Evolutionary conservation across 2,329 filamentous ascomycete species (phyloP).

Genomic region (Lachnellula cervina): DNA sequence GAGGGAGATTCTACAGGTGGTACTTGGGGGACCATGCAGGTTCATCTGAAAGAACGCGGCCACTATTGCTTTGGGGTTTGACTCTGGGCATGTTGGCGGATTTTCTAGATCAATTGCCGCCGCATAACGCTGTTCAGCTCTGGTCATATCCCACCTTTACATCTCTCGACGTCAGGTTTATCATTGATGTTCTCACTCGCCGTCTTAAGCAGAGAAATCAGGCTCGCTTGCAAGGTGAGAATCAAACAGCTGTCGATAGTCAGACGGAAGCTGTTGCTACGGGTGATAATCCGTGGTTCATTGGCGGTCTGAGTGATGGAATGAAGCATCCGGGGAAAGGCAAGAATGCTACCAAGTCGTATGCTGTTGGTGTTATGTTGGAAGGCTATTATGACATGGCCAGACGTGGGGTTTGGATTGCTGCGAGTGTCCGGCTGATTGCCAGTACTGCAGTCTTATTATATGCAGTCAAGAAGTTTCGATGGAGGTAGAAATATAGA

Average conservation of each 20-base stretch:
- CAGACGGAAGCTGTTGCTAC: constrained; percentile 24
- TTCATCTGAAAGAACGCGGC: constrained; percentile 29
- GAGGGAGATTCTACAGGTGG: constrained; percentile 23
- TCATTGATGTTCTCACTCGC: constrained; percentile 56
- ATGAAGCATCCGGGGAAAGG: constrained; percentile 12
- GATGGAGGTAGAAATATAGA: not conserved
- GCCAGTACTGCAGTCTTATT: constrained; percentile 1
- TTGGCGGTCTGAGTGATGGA: constrained; percentile 16
- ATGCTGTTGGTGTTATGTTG: constrained; percentile 29
- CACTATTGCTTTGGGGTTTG: constrained; percentile 62
- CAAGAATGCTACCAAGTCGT: constrained; percentile 17
- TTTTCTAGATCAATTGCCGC: constrained; percentile 63
- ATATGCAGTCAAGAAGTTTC: constrained; percentile 1
- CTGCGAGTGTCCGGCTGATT: constrained; percentile 18
- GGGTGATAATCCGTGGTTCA: constrained; percentile 20
- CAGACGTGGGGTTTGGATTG: constrained; percentile 26
- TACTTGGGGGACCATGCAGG: constrained; percentile 32
- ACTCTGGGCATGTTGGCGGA: constrained; percentile 64
- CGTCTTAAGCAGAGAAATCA: constrained; percentile 49
- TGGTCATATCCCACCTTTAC: constrained; percentile 69
- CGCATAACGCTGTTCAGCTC: constrained; percentile 52
- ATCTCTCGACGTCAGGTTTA: constrained; percentile 52
- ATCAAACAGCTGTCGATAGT: constrained; percentile 27
- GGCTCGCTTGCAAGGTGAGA: constrained; percentile 26
- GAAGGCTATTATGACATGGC: constrained; percentile 31